phyloP scores from a whole-genome alignment of 1,139 yeast species.

The Lodderomyces elongisporus region DNA sequence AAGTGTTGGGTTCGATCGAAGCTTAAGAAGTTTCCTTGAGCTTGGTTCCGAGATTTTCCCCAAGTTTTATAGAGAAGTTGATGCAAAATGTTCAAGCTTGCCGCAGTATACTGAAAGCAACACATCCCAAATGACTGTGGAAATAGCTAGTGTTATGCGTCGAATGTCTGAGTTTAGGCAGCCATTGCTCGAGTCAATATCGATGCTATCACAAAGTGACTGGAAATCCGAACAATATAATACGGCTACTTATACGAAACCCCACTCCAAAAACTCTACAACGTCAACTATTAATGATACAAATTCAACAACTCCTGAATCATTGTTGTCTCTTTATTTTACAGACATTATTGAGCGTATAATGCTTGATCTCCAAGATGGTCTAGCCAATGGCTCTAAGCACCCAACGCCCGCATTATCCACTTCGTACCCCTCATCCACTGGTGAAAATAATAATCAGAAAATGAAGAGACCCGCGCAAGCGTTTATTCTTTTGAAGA shows the following conservation, averaged over 20 bases:
- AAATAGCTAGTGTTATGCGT: constrained; percentile 56
- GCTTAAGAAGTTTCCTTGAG: constrained; percentile 16
- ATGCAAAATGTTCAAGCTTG: constrained; percentile 40
- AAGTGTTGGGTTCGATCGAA: constrained; percentile 13
- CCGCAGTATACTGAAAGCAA: constrained; percentile 48
- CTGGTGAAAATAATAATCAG: background rate
- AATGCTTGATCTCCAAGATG: constrained; percentile 52
- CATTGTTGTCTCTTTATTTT: constrained; percentile 56
- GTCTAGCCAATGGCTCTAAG: constrained; percentile 32
- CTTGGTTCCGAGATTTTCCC: constrained; percentile 40
- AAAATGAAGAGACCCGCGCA: constrained; percentile 43
- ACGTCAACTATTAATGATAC: background rate
- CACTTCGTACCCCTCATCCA: background rate
- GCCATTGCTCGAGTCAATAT: constrained; percentile 51
- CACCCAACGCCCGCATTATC: no score
- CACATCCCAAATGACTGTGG: constrained; percentile 67
- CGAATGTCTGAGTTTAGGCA: constrained; percentile 59
- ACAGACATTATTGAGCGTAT: constrained; percentile 75
- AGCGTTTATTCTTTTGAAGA: constrained; percentile 71
- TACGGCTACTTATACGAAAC: constrained; percentile 46
- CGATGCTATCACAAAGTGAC: constrained; percentile 48
- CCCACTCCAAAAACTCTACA: constrained; percentile 17
- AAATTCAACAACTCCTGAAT: constrained; percentile 38
- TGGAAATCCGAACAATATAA: constrained; percentile 60
- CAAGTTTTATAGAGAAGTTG: constrained; percentile 55